Conservation (phyloP, 257 asterid genomes). For the Solanum virginianum region DNA sequence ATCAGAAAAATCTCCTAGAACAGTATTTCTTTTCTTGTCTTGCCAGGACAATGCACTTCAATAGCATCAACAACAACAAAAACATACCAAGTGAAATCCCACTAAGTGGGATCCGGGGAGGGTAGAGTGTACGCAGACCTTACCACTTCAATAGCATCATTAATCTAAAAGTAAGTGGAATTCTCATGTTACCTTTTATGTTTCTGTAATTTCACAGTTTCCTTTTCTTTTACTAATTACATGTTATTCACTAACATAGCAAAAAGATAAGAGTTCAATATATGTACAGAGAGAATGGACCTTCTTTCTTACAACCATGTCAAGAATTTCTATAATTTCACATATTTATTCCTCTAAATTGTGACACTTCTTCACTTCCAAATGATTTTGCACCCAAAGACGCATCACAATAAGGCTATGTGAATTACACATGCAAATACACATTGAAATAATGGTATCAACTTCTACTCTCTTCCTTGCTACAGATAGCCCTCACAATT, state of each 20-base stretch:
- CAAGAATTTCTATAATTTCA: neutral
- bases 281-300: neutral
- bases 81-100: too few species aligned
- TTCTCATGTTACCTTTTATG: neutral
- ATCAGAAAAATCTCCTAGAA: neutral
- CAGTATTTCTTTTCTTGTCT: neutral
- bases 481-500: neutral
- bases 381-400: neutral
- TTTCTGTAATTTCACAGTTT: neutral
- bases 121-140: too few species aligned
- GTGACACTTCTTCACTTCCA: neutral
- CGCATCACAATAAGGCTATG: neutral
- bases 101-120: too few species aligned
- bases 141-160: neutral
- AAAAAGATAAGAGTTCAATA: neutral
- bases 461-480: neutral
- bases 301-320: neutral
- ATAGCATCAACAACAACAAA: neutral
- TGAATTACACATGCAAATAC: neutral
- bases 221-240: neutral
- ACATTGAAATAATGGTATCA: neutral
- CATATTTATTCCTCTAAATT: neutral
- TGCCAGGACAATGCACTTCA: neutral
- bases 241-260: neutral
- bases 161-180: neutral